A percentile compares a stretch with the other conserved stretches of the same genome.
These are phyloP conservation scores for Trichoderma semiorbis DNA, from an alignment of 2,329 filamentous ascomycete genomes.

Conservation along the genomic window DNA sequence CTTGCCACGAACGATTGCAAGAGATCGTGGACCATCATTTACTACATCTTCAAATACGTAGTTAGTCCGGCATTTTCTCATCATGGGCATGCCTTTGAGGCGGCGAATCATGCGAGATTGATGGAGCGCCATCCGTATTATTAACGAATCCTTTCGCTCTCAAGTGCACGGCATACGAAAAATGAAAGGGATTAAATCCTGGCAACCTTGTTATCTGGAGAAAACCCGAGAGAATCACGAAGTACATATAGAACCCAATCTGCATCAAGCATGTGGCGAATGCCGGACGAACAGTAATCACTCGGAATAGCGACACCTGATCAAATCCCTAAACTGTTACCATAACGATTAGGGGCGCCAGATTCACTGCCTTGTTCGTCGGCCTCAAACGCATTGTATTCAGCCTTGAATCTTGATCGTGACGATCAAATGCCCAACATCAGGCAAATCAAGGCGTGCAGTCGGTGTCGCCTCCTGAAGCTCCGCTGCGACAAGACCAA, in stretches of 20 bases:
- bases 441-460: background rate
- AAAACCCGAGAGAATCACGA: background rate
- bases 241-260: background rate
- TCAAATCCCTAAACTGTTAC: background rate
- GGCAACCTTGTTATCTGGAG: background rate
- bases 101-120: background rate
- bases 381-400: background rate
- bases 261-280: background rate
- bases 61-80: background rate
- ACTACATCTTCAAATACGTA: background rate
- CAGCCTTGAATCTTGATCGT: background rate
- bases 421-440: background rate
- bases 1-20: background rate
- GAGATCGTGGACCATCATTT: background rate
- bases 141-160: background rate
- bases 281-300: background rate
- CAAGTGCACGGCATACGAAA: background rate
- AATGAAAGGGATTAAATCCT: background rate
- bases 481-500: constrained; percentile 5
- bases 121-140: background rate
- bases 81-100: background rate
- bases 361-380: background rate
- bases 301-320: background rate
- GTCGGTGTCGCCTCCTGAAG: background rate
- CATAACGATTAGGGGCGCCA: background rate